Conservation (phyloP, 1,284 basidiomycete genomes). For the Sanghuangporus sanghuang region DNA sequence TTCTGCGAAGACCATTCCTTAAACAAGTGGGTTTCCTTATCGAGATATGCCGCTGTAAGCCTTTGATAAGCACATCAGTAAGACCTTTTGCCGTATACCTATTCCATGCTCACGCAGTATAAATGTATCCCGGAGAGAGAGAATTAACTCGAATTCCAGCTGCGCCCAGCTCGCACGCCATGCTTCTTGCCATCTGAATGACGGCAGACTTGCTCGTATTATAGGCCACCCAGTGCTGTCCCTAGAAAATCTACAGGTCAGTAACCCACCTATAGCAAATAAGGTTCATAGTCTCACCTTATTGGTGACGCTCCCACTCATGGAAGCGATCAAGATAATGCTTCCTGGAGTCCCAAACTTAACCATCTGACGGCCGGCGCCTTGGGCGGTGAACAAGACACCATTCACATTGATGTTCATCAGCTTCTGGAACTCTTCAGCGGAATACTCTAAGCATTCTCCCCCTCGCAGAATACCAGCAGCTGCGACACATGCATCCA, state of each 20-base stretch:
- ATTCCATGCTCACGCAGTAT: constrained; percentile 52
- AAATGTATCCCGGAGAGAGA: constrained; percentile 73
- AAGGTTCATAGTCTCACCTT: constrained; percentile 58
- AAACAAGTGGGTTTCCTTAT: constrained; percentile 60
- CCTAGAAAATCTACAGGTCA: constrained; percentile 32
- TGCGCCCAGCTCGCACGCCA: constrained; percentile 77
- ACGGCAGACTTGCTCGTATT: constrained; percentile 81
- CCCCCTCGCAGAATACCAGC: constrained; percentile 69
- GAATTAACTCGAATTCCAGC: constrained; percentile 71
- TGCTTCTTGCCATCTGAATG: constrained; percentile 76
- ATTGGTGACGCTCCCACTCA: constrained; percentile 57
- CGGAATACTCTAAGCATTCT: constrained; percentile 67
- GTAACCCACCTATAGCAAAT: background rate
- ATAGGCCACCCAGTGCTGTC: constrained; percentile 73
- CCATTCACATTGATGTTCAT: constrained; percentile 74
- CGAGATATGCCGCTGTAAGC: constrained; percentile 75
- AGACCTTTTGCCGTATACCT: background rate
- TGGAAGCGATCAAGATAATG: constrained; percentile 76
- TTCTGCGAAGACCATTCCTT: constrained; percentile 70
- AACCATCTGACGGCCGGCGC: constrained; percentile 71
- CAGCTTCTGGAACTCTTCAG: constrained; percentile 60
- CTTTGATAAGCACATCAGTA: background rate
- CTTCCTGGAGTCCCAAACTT: constrained; percentile 67
- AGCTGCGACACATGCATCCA: constrained; percentile 73
- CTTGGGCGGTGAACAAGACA: constrained; percentile 74